These are phyloP conservation scores for Madurella mycetomatis DNA, from an alignment of 2,329 filamentous ascomycete species.

Conservation along the genomic window DNA sequence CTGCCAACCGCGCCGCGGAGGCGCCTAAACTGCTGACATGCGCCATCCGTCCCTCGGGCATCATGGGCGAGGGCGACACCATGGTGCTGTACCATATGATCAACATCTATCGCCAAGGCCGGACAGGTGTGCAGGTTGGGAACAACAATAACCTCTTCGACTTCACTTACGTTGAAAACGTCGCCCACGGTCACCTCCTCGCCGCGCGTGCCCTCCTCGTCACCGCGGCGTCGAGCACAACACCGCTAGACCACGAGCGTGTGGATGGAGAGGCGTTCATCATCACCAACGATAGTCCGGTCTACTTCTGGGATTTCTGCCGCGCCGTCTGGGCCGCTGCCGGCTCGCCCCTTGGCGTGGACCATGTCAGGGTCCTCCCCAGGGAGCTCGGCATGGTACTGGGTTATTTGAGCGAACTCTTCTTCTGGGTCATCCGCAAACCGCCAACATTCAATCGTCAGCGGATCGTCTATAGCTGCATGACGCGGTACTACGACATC, in stretches of 20 bases:
- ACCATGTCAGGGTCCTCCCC: slow-evolving; percentile 52
- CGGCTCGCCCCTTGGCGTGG: slow-evolving; percentile 48
- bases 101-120: slow-evolving; percentile 61
- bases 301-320: slow-evolving; percentile 89
- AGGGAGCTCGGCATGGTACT: slow-evolving; percentile 48
- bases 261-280: slow-evolving; percentile 86
- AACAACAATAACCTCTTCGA: slow-evolving; percentile 60
- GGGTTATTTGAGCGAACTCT: slow-evolving; percentile 50
- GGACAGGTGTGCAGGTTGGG: slow-evolving; percentile 77
- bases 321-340: slow-evolving; percentile 69
- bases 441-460: slow-evolving; percentile 55
- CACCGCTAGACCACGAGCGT: slow-evolving; percentile 65
- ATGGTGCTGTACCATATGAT: slow-evolving; percentile 71
- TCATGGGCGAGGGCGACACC: slow-evolving; percentile 86
- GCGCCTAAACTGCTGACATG: slow-evolving; percentile 64
- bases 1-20: slow-evolving; percentile 59
- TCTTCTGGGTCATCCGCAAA: slow-evolving; percentile 46
- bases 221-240: slow-evolving; percentile 50
- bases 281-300: slow-evolving; percentile 81
- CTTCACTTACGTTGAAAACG: slow-evolving; percentile 61
- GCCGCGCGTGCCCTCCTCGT: slow-evolving; percentile 68
- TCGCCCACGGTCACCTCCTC: slow-evolving; percentile 74
- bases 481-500: slow-evolving; percentile 76
- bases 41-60: slow-evolving; percentile 78
- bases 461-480: slow-evolving; percentile 62